Conservation (phyloP, 2,329 filamentous ascomycete genomes). For the Penicillium palitans region DNA sequence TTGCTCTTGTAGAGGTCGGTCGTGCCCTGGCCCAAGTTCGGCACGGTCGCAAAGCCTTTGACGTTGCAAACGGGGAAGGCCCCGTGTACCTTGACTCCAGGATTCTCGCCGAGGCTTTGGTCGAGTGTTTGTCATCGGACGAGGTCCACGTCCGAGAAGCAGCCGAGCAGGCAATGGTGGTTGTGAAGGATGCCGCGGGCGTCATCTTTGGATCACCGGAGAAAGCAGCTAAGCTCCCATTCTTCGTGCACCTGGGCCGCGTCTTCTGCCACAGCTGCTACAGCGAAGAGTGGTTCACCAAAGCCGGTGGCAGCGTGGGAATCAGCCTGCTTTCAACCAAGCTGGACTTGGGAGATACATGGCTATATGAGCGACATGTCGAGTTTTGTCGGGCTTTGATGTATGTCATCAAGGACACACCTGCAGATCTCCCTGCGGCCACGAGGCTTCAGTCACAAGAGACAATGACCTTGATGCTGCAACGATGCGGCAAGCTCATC, state of each 20-base stretch:
- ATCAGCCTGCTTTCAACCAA: slow-evolving; percentile 86
- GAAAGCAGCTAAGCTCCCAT: slow-evolving; percentile 72
- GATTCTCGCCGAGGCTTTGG: slow-evolving; percentile 82
- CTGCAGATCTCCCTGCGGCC: slow-evolving; percentile 85
- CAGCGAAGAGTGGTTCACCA: slow-evolving; percentile 98
- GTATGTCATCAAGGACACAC: slow-evolving; percentile 98
- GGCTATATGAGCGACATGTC: slow-evolving; percentile 78
- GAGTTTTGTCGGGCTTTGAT: slow-evolving; percentile 90
- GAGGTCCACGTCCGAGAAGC: slow-evolving; percentile 75
- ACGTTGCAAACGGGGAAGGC: slow-evolving; percentile 83
- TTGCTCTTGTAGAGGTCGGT: slow-evolving; percentile 86
- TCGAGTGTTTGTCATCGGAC: slow-evolving; percentile 87
- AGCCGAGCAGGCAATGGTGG: slow-evolving; percentile 74
- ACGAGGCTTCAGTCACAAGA: slow-evolving; percentile 80
- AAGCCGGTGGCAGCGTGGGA: slow-evolving; percentile 86
- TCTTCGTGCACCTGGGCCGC: slow-evolving; percentile 80
- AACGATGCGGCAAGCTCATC: slow-evolving; percentile 73
- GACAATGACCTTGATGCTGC: slow-evolving; percentile 76
- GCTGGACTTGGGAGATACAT: slow-evolving; percentile 77
- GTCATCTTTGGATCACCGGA: slow-evolving; percentile 76
- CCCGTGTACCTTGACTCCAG: slow-evolving; percentile 83
- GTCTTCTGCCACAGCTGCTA: slow-evolving; percentile 94
- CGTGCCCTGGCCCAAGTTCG: slow-evolving; percentile 78
- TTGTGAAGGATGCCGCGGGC: slow-evolving; percentile 72
- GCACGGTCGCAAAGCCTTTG: slow-evolving; percentile 74